Base-by-base conservation (phyloP, 371 early-diverging fungal species). In the Globomyces sp. region DNA sequence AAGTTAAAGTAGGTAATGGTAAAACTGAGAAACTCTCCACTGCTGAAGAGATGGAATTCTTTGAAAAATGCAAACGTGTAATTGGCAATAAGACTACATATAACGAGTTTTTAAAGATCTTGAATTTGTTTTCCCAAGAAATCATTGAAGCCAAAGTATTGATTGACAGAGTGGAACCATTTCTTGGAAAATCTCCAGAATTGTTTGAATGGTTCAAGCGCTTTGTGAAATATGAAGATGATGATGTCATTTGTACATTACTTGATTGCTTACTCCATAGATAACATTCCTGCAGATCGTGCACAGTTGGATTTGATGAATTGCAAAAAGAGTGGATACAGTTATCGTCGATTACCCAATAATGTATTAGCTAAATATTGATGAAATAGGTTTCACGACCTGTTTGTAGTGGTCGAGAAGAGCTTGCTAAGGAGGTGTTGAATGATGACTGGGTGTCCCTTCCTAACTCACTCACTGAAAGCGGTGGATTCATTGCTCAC, bases 51-150 rank as follows among this genome's bases (percentile, higher is more conserved):
- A 79, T 92, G 4, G 92, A 90, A 37, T 89, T 96, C 68, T 96
- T 98, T 80, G 96, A 96, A 60, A 83, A 87, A 13, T 90, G 91
- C 68, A 93, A 96, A 77, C 83, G 87, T 67, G 80, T 87, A 67
- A 87, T 98, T 60, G 87, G 87, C 3, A 90, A 92, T 77, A 90
- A 92, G 63, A 81, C 85, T 9, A 87, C 93, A 0, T 98, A 97
- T 76, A 89, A 89, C 74, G 99, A 99, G 72, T 99, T 99, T 79
- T 82, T 99, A 58, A 99, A 98, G 80, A 83, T 93, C 1, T 77
- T 99, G 43, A 99, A 99, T 71, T 78, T 98, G 43, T 99, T 90
- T 78, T 96, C 92, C 67, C 95, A 98, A 71, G 94, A 95, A 74
- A 89, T 97, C 46, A 84, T 99, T 67, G 91, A 90, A 65, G 80